phyloP scores from a whole-genome alignment of 1,139 yeast species.

The Nematodospora anomalae region DNA sequence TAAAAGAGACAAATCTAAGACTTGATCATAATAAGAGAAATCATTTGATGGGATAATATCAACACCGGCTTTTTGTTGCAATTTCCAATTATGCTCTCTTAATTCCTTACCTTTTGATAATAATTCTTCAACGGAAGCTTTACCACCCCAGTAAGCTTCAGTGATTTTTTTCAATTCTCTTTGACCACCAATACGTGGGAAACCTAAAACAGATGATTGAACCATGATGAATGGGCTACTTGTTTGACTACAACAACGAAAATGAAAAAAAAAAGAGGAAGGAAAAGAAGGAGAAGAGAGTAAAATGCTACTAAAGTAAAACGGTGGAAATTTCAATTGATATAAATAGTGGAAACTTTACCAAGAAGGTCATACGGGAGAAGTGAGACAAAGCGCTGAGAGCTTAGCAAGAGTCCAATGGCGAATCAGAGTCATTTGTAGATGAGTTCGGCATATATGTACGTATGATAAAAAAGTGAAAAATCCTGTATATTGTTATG shows the following conservation, averaged over 20 bases:
- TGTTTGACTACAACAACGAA: constrained; percentile 1
- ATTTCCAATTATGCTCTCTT: constrained; percentile 96
- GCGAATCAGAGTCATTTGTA: neutral
- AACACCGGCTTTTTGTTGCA: constrained; percentile 96
- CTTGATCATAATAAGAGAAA: constrained; percentile 97
- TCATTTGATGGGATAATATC: constrained; percentile 97
- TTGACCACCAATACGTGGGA: constrained; percentile 99
- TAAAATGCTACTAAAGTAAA: constrained; percentile 1
- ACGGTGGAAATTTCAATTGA: constrained; percentile 3
- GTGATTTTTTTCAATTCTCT: constrained; percentile 99
- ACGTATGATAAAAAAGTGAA: too few species aligned
- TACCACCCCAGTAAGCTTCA: constrained; percentile 98
- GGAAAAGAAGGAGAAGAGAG: constrained; percentile 6
- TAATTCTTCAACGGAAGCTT: constrained; percentile 82
- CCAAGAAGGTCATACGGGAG: too few species aligned
- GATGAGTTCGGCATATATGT: too few species aligned
- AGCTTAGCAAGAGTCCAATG: neutral
- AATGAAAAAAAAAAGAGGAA: constrained; percentile 5
- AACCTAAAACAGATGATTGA: constrained; percentile 94
- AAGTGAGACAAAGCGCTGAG: too few species aligned
- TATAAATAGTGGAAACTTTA: neutral
- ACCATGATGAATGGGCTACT: constrained; percentile 54
- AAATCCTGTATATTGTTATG: too few species aligned
- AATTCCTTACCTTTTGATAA: constrained; percentile 91
- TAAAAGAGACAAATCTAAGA: constrained; percentile 85